Conservation (phyloP, 371 early-diverging fungal genomes). For the Circinella minor region DNA sequence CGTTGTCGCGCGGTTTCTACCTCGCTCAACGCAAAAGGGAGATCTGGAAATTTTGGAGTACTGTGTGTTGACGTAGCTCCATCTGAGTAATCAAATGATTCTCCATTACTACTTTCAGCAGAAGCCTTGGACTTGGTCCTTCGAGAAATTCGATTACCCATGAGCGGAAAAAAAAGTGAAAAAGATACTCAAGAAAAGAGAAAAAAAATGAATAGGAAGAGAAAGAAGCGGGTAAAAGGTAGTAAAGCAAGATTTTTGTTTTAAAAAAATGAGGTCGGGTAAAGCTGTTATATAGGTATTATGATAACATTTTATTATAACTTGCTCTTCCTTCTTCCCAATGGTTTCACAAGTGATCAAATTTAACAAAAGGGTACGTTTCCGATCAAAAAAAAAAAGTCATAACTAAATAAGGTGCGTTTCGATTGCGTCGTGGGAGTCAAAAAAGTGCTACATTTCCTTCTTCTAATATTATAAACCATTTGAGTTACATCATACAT, state of each 20-base stretch:
- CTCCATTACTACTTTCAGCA: background rate
- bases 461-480: too few species aligned
- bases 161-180: slow-evolving; percentile 3
- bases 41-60: background rate
- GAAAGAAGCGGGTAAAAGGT: background rate
- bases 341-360: too few species aligned
- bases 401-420: too few species aligned
- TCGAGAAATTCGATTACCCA: slow-evolving; percentile 21
- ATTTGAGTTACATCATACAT: too few species aligned
- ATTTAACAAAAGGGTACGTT: too few species aligned
- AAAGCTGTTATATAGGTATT: too few species aligned
- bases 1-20: slow-evolving; percentile 31
- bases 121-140: background rate
- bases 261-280: background rate
- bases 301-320: too few species aligned
- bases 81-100: slow-evolving; percentile 1
- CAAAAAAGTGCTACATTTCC: too few species aligned
- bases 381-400: too few species aligned
- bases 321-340: too few species aligned
- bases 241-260: background rate
- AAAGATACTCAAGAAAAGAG: background rate
- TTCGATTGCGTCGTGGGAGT: too few species aligned
- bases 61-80: slow-evolving; percentile 10
- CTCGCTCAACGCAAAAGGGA: slow-evolving; percentile 10
- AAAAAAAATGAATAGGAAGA: background rate